These are phyloP conservation scores for Ophiosphaerella herpotricha DNA, from an alignment of 2,329 filamentous ascomycete genomes.

Conservation along the genomic window DNA sequence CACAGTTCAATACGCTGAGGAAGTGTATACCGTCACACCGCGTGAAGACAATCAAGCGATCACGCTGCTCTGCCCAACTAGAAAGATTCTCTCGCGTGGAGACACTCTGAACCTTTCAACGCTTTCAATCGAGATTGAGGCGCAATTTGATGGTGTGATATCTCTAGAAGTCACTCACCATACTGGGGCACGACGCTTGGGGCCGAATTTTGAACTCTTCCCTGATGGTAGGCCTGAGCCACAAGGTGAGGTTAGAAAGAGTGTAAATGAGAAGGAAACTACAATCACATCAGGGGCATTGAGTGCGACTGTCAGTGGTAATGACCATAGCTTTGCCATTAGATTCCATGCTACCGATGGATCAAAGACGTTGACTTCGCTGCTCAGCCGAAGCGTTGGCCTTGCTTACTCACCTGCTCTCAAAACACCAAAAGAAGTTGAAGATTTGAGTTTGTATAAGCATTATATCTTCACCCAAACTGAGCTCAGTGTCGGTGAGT, in stretches of 20 bases:
- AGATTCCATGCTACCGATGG: conserved; percentile 58
- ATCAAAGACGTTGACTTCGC: conserved; percentile 58
- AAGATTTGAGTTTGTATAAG: conserved; percentile 53
- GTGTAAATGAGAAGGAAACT: conserved; percentile 48
- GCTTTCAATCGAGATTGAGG: conserved; percentile 61
- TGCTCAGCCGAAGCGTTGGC: conserved; percentile 61
- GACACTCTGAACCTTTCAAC: conserved; percentile 63
- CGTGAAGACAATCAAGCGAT: conserved; percentile 54
- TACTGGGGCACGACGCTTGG: conserved; percentile 56
- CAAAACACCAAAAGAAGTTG: conserved; percentile 58
- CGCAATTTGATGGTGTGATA: conserved; percentile 63
- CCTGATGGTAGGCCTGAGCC: conserved; percentile 55
- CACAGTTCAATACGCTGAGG: conserved; percentile 68
- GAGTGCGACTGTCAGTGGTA: conserved; percentile 56
- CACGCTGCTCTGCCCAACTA: conserved; percentile 62
- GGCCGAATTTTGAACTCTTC: conserved; percentile 64
- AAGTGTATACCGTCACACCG: conserved; percentile 60
- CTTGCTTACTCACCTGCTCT: conserved; percentile 61
- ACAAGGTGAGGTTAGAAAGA: conserved; percentile 47
- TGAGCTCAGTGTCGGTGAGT: conserved; percentile 60
- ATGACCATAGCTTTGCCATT: conserved; percentile 60
- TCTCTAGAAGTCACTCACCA: conserved; percentile 65
- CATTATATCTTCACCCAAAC: conserved; percentile 55
- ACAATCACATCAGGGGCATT: conserved; percentile 58
- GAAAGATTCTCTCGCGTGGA: conserved; percentile 58